Evolutionary conservation across 2,329 filamentous ascomycete genomes (phyloP), one percentile per base, ranked within the genome.

Genomic region (Pestalotiopsis sp.): DNA sequence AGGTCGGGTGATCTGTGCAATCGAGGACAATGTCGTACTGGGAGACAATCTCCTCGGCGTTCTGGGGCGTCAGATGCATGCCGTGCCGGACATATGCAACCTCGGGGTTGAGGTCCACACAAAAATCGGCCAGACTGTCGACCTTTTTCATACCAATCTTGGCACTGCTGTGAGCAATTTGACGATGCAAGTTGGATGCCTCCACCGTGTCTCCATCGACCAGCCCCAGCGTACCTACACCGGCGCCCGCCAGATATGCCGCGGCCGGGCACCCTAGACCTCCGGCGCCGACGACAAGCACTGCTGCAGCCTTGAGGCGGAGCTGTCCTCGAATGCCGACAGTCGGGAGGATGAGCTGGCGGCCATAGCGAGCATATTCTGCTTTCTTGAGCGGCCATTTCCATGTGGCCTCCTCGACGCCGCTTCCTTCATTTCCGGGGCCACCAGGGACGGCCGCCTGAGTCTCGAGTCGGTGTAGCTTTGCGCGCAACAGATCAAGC

Each of bases 261-360:
- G 95, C 93, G 13, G 96, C 94, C 12, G 96, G 96, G 78, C 94
- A 98, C 12, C 96, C 96, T 13, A 99, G 83, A 0, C 96, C 96
- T 5, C 96, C 96, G 2, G 93, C 91, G 12, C 96, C 96, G 27
- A 99, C 87, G 61, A 99, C 85, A 7, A 98, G 86, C 4, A 98
- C 90, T 23, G 85, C 89, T 1, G 93, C 85, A 1, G 85, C 83
- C 75, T 90, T 92, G 17, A 98, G 83, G 39, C 88, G 86, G 6
- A 95, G 83, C 80, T 98, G 95, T 0, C 93, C 94, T 79, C 90
- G 84, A 1, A 97, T 83, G 0, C 95, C 94, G 70, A 98, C 85
- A 68, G 92, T 89, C 0, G 94, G 92, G 70, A 98, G 89, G 72
- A 98, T 95, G 83, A 98, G 91, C 81, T 98, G 95, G 52, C 95